Base-by-base conservation (phyloP, 441 rosid species). In the Populus trichocarpa region DNA sequence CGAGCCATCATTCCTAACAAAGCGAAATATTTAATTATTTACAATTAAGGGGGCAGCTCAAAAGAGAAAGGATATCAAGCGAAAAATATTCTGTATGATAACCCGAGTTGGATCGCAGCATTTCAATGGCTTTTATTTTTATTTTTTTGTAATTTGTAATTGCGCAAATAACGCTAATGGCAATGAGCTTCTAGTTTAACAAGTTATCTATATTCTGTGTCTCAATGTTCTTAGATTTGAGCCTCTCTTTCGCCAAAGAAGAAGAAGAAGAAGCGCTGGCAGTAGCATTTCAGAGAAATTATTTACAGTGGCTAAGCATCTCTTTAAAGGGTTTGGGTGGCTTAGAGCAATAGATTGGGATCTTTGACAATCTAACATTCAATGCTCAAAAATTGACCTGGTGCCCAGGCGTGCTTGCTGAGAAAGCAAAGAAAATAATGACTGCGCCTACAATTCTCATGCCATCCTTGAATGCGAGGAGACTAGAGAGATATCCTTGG, bases 381-480 rank as follows among this genome's bases (percentile, higher is more conserved):
- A 72, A 78, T 5, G 53, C 73, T 57, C 69, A 53, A 36, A 53
- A 13, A 33, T 12, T 26, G 42, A 46, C 6, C 8, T 22, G 36
- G 71, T 77, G 4, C 25, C 18, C 10, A 18, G 53, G 80, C 80
- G 72, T 72, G 80, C 70, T 38, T 64, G 11, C 4, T 8, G 18
- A 2, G 42, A 13, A 20, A 5, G 30, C 4, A 35, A 46, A 67
- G 12, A 64, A 66, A 7, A 68, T 30, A 25, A 42, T 79, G 78
- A 38, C 75, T 28, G 70, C 74, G 77, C 81, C 81, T n/a, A 40
- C 64, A 40, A 74, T 67, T 10, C 42, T 32, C 0, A 3, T 57
- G 50, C 50, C 61, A 38, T 67, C 23, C 73, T 73, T 20, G 36
- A 32, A 8, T 42, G 63, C 4, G 1, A 77, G 12, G 20, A 5